These are phyloP conservation scores for Agaricus sinodeliciosus DNA, from an alignment of 768 basidiomycete genomes.

Conservation along the genomic window DNA sequence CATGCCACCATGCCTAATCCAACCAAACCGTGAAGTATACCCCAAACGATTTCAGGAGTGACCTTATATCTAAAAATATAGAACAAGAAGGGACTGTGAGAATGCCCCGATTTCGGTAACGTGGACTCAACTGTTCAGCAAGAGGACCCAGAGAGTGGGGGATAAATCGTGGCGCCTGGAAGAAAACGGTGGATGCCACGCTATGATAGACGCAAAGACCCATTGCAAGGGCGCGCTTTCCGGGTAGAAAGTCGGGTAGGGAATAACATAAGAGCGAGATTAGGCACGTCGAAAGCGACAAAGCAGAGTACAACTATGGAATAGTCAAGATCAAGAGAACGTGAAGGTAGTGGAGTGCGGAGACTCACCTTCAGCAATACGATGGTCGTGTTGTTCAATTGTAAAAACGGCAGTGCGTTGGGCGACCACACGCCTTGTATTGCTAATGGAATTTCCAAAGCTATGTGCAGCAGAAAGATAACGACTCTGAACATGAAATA, in stretches of 20 bases:
- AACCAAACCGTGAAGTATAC: conserved; percentile 61
- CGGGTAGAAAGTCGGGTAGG: conserved; percentile 79
- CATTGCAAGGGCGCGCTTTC: conserved; percentile 78
- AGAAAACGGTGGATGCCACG: conserved; percentile 65
- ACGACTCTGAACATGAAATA: conserved; percentile 25
- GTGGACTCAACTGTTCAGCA: conserved; percentile 49
- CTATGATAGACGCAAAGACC: conserved; percentile 73
- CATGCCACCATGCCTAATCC: conserved; percentile 69
- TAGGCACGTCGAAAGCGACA: conserved; percentile 56
- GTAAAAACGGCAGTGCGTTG: conserved; percentile 59
- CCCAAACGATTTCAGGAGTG: conserved; percentile 74
- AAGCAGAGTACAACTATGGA: conserved; percentile 58
- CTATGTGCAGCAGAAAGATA: conserved; percentile 75
- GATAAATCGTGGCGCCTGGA: conserved; percentile 73
- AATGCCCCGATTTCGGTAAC: not conserved
- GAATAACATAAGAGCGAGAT: conserved; percentile 56
- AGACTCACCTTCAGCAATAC: conserved; percentile 63
- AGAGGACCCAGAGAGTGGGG: conserved; percentile 60
- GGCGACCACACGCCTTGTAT: conserved; percentile 71
- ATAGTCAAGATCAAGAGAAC: not conserved
- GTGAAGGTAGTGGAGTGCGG: not conserved
- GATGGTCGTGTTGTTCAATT: conserved; percentile 77
- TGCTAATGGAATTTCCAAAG: conserved; percentile 70
- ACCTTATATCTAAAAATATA: conserved; percentile 39
- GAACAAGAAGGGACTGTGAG: not conserved